Percentiles rank a stretch among this genome's conserved stretches.
Conservation (phyloP, 345 rosid genomes). For the Angophora floribunda region DNA sequence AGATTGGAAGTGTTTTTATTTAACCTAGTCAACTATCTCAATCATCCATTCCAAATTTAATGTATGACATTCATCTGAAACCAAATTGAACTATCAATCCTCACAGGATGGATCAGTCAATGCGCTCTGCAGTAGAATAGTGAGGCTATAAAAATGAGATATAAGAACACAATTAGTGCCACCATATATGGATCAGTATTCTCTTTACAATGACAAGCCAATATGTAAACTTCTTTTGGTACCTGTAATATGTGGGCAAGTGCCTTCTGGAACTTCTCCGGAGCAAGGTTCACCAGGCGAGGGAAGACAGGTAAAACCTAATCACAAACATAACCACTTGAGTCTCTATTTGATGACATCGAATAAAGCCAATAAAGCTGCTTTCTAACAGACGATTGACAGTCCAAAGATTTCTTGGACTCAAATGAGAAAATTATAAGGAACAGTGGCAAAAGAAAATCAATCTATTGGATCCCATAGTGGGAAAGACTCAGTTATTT, state of each 20-base stretch:
- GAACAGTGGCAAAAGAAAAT: neutral
- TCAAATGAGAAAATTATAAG: neutral
- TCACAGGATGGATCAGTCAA: neutral
- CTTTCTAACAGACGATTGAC: neutral
- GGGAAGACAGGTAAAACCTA: constrained; percentile 97
- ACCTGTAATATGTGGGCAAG: constrained; percentile 97
- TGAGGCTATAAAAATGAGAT: neutral
- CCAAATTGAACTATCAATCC: neutral
- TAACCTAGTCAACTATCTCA: neutral
- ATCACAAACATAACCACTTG: neutral
- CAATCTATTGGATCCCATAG: neutral
- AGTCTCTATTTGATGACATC: neutral
- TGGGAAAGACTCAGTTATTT: neutral
- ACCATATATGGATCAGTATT: neutral
- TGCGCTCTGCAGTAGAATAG: neutral
- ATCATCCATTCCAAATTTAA: neutral
- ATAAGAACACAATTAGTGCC: neutral
- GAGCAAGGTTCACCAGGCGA: constrained; percentile 76
- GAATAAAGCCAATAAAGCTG: neutral
- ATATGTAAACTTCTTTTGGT: neutral
- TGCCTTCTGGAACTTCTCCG: constrained; percentile 90
- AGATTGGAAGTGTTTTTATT: neutral
- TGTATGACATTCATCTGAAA: neutral
- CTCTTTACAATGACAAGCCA: neutral
- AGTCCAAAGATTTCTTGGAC: neutral